Evolutionary conservation across 441 rosid species (phyloP).

Genomic region (Adansonia gregorii): DNA sequence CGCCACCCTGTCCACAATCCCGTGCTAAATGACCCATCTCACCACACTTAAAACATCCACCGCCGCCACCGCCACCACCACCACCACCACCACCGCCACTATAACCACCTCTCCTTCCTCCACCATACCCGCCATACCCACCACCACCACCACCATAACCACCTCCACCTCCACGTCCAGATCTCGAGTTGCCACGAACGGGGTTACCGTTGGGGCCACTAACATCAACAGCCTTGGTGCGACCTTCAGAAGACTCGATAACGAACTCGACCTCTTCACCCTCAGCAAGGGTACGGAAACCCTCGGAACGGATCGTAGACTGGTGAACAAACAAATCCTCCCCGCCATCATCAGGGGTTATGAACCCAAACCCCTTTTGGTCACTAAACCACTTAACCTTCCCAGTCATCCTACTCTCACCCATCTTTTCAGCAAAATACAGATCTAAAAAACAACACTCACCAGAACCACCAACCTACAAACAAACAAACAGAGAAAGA

Average conservation of each 20-base stretch:
- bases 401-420: slow-evolving; percentile 59
- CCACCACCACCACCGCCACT: slow-evolving; percentile 40
- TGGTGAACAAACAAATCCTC: slow-evolving; percentile 78
- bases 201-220: slow-evolving; percentile 59
- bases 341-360: slow-evolving; percentile 66
- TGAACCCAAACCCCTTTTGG: slow-evolving; percentile 72
- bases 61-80: slow-evolving; percentile 37
- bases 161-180: slow-evolving; percentile 39
- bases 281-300: slow-evolving; percentile 63
- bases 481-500: background rate
- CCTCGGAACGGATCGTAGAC: slow-evolving; percentile 67
- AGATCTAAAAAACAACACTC: slow-evolving; percentile 30
- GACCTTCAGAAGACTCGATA: slow-evolving; percentile 49
- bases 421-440: slow-evolving; percentile 22
- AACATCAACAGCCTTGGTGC: slow-evolving; percentile 62
- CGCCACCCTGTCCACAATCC: slow-evolving; percentile 45
- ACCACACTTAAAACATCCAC: slow-evolving; percentile 42
- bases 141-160: slow-evolving; percentile 39
- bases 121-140: slow-evolving; percentile 25
- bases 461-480: background rate
- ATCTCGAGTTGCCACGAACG: slow-evolving; percentile 39
- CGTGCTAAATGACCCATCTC: slow-evolving; percentile 53
- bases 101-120: slow-evolving; percentile 37
- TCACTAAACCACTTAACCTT: slow-evolving; percentile 73
- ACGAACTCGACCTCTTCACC: slow-evolving; percentile 68